These are phyloP conservation scores for Boletus coccyginus DNA, from an alignment of 768 basidiomycete genomes.

Conservation along the genomic window DNA sequence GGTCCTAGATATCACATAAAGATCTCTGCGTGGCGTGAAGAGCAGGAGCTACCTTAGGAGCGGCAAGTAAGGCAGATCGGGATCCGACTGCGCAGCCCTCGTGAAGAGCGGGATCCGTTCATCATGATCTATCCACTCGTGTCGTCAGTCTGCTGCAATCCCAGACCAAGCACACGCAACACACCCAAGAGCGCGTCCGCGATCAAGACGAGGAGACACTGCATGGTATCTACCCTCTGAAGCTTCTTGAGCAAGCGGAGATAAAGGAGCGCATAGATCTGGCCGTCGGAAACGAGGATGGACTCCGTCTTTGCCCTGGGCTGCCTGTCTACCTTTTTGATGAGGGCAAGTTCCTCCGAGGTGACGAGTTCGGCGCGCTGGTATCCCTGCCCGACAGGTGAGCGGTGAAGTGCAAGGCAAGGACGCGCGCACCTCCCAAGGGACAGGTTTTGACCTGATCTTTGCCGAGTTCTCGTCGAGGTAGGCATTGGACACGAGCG, in stretches of 20 bases:
- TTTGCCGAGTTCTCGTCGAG: slow-evolving; percentile 86
- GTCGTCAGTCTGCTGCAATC: background rate
- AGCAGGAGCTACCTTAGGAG: slow-evolving; percentile 57
- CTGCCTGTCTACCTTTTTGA: slow-evolving; percentile 90
- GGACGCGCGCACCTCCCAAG: slow-evolving; percentile 79
- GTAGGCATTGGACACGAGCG: slow-evolving; percentile 76
- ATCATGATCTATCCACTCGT: slow-evolving; percentile 63
- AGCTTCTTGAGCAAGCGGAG: slow-evolving; percentile 86
- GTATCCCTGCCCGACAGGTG: slow-evolving; percentile 64
- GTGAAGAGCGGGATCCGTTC: slow-evolving; percentile 81
- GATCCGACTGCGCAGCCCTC: slow-evolving; percentile 56
- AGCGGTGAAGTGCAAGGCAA: background rate
- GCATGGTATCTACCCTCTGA: slow-evolving; percentile 82
- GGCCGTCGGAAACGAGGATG: slow-evolving; percentile 77
- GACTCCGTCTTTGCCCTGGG: slow-evolving; percentile 71
- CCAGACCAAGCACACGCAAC: slow-evolving; percentile 17
- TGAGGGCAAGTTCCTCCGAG: slow-evolving; percentile 77
- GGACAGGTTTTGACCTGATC: slow-evolving; percentile 86
- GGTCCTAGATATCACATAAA: slow-evolving; percentile 45
- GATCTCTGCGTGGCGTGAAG: background rate
- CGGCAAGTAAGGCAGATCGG: slow-evolving; percentile 77
- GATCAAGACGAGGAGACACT: slow-evolving; percentile 81
- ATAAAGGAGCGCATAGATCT: slow-evolving; percentile 83
- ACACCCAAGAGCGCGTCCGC: slow-evolving; percentile 83
- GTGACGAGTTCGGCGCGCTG: slow-evolving; percentile 91